Base-by-base conservation (phyloP, 805 yeast genomes). In the Saccharomycopsis sp. region DNA sequence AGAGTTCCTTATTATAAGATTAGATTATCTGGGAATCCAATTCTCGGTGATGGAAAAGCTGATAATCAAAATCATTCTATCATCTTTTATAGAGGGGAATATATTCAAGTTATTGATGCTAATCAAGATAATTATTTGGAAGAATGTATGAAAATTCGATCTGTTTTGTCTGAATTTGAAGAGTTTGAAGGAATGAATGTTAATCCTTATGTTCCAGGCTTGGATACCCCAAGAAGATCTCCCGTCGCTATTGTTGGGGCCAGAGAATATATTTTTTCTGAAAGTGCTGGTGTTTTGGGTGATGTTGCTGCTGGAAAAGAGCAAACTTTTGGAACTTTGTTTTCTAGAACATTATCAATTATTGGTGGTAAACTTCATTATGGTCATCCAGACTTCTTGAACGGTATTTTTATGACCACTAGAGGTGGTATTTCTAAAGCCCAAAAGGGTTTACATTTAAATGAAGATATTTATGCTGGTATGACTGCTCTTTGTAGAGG, bases 281-380 rank as follows among this genome's bases (percentile, higher is more conserved):
- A 82, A 62, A 82, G 80, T 64, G 72, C 85, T 46, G 94, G 94
- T 61, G 76, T 82, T 49, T 65, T 82, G 40, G 94, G 92, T 66
- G 94, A 82, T 64, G 81, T 82, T 56, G 94, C 94, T 39, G 94
- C 94, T 36, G 92, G 92, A 63, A 82, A 82, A 59, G 94, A 82
- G 66, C 94, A 82, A 62, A 81, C 92, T 41, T 82, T 82, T 56
- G 94, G 94, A 64, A 82, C 94, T 0, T 63, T 82, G 51, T 82
- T 80, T 54, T 84, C 92, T 10, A 72, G 94, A 68, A 82, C 92
- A 19, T 66, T 82, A 53, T 79, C 89, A 47, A 86, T 79, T 64
- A 72, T 82, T 57, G 92, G 92, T 56, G 92, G 88, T 57, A 82
- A 82, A 54, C 68, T 82, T 55, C 92, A 82, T 67, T 82, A 82